Evolutionary conservation across 1,139 yeast species (phyloP).

Genomic region (Saccharomyces hybrid): DNA sequence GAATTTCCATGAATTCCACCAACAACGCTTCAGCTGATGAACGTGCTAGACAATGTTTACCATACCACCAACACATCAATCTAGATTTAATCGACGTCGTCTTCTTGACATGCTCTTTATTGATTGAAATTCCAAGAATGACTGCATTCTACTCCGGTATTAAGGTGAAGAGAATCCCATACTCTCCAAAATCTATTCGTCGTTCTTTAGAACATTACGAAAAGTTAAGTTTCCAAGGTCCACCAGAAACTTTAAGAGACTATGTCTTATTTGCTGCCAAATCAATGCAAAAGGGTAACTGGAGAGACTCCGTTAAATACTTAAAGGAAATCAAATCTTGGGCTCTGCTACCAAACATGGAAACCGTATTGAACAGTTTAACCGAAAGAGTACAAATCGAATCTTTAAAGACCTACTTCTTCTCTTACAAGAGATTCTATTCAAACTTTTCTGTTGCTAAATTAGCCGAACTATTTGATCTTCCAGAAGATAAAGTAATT

Average conservation of each 20-base stretch:
- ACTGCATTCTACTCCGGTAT: constrained; percentile 49
- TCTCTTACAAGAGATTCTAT: constrained; percentile 73
- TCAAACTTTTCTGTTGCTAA: constrained; percentile 62
- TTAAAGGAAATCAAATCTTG: constrained; percentile 78
- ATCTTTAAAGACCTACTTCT: constrained; percentile 84
- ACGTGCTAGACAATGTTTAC: constrained; percentile 71
- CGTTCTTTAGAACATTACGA: constrained; percentile 89
- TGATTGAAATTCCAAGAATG: constrained; percentile 87
- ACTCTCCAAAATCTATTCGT: constrained; percentile 73
- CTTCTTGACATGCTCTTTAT: constrained; percentile 81
- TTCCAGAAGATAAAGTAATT: constrained; percentile 48
- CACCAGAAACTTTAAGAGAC: constrained; percentile 95
- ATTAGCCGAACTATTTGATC: constrained; percentile 59
- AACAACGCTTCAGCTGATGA: constrained; percentile 33
- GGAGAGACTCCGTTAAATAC: constrained; percentile 70
- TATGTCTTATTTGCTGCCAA: constrained; percentile 90
- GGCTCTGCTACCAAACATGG: constrained; percentile 71
- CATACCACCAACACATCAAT: constrained; percentile 98
- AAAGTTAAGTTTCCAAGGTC: constrained; percentile 93
- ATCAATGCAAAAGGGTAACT: constrained; percentile 86
- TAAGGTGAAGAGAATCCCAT: constrained; percentile 57
- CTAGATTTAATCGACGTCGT: constrained; percentile 92
- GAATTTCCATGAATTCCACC: constrained; percentile 38
- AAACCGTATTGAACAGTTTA: constrained; percentile 60
- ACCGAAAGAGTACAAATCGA: constrained; percentile 75